Evolutionary conservation across 805 yeast species (phyloP).

Genomic region (Maudiozyma saulgeensis): DNA sequence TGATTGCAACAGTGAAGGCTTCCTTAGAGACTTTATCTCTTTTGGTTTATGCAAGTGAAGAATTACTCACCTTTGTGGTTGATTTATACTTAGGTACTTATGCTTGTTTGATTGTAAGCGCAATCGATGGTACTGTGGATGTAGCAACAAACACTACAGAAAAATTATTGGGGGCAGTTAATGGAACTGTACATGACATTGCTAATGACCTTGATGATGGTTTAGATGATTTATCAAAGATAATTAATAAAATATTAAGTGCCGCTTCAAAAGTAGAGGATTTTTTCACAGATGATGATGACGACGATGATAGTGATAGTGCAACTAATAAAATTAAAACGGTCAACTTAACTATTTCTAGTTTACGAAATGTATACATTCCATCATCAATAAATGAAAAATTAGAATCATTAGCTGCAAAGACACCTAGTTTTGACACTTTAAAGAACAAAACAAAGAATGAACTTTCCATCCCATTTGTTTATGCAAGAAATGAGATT

Average conservation of each 20-base stretch:
- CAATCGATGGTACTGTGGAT: conserved; percentile 61
- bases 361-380: conserved; percentile 50
- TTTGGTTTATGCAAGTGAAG: conserved; percentile 47
- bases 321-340: conserved; percentile 26
- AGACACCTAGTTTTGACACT: conserved; percentile 56
- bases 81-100: conserved; percentile 79
- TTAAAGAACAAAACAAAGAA: conserved; percentile 50
- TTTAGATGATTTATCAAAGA: conserved; percentile 45
- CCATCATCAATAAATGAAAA: conserved; percentile 54
- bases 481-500: conserved; percentile 35
- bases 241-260: conserved; percentile 46
- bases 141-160: conserved; percentile 70
- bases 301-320: conserved; percentile 29
- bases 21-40: conserved; percentile 36
- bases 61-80: conserved; percentile 51
- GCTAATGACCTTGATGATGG: conserved; percentile 60
- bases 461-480: conserved; percentile 53
- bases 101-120: conserved; percentile 68
- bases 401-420: conserved; percentile 40
- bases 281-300: conserved; percentile 41
- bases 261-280: conserved; percentile 44
- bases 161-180: conserved; percentile 48
- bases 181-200: conserved; percentile 45
- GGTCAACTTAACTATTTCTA: conserved; percentile 49
- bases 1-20: conserved; percentile 41